Conservation (phyloP, 768 basidiomycete species). For the Rhodotorula taiwanensis region DNA sequence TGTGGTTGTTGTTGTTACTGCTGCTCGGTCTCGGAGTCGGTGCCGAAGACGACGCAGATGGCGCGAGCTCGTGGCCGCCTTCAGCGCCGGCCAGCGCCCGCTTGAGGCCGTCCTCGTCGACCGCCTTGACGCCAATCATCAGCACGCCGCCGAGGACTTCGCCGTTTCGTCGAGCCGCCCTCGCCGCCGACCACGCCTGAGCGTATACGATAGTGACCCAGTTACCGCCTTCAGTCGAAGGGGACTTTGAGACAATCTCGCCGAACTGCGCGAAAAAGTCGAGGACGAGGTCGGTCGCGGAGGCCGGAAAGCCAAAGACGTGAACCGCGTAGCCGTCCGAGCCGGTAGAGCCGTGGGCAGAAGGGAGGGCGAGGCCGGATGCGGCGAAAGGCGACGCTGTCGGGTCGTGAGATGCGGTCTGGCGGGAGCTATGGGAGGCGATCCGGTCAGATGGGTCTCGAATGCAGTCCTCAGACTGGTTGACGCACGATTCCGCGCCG, state of each 20-base stretch:
- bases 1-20: too few species aligned
- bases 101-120: slow-evolving; percentile 31
- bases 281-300: slow-evolving; percentile 57
- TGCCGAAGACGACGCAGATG: neutral
- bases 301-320: slow-evolving; percentile 81
- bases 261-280: slow-evolving; percentile 50
- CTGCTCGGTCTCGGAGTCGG: too few species aligned
- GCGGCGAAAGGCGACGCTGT: slow-evolving; percentile 25
- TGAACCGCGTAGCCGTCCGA: slow-evolving; percentile 49
- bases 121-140: slow-evolving; percentile 71
- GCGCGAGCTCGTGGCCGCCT: neutral
- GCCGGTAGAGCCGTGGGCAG: neutral
- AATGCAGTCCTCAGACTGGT: too few species aligned
- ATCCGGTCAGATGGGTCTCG: too few species aligned
- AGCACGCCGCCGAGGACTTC: slow-evolving; percentile 59
- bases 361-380: neutral
- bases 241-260: slow-evolving; percentile 61
- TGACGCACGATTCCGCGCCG: too few species aligned
- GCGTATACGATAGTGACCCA: slow-evolving; percentile 74
- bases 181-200: slow-evolving; percentile 64
- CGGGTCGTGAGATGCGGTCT: slow-evolving; percentile 4
- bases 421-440: slow-evolving; percentile 1
- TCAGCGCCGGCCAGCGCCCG: slow-evolving; percentile 15
- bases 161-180: slow-evolving; percentile 75
- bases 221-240: slow-evolving; percentile 62